Conservation (phyloP, 495 filamentous ascomycete species). For the Hyphodiscus hymeniophilus region DNA sequence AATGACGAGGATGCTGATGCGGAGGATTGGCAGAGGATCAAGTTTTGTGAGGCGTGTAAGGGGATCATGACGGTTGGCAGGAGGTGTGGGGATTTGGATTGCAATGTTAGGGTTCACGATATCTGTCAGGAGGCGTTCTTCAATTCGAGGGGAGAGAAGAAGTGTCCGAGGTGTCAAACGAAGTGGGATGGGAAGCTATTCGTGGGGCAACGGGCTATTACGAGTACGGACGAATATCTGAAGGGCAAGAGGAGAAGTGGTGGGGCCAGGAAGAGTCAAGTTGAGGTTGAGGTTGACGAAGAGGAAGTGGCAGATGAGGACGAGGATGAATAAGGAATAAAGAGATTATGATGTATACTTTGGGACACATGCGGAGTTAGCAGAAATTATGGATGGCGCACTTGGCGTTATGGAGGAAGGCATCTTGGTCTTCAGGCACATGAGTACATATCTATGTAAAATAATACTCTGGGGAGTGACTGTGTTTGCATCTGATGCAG, state of each 20-base stretch:
- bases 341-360: no score
- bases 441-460: no score
- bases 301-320: constrained; percentile 13
- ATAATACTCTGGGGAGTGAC: no score
- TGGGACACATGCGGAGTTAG: no score
- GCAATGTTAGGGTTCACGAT: constrained; percentile 65
- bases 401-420: no score
- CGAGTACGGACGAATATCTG: constrained; percentile 37
- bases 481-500: no score
- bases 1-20: constrained; percentile 55
- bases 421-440: no score
- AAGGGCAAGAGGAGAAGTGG: constrained; percentile 32
- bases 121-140: constrained; percentile 69
- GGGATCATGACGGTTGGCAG: constrained; percentile 87
- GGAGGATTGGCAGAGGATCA: constrained; percentile 60
- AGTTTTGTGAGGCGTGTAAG: constrained; percentile 81
- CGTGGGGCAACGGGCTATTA: constrained; percentile 73
- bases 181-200: constrained; percentile 66
- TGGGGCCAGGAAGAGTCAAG: constrained; percentile 31
- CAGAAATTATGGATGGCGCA: no score
- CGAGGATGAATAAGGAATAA: constrained; percentile 13
- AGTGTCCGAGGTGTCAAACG: constrained; percentile 66
- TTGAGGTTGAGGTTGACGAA: constrained; percentile 29
- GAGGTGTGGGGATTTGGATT: constrained; percentile 64
- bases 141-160: constrained; percentile 46